Evolutionary conservation across 2,329 filamentous ascomycete genomes (phyloP).

Genomic region (Penicillium paneum): DNA sequence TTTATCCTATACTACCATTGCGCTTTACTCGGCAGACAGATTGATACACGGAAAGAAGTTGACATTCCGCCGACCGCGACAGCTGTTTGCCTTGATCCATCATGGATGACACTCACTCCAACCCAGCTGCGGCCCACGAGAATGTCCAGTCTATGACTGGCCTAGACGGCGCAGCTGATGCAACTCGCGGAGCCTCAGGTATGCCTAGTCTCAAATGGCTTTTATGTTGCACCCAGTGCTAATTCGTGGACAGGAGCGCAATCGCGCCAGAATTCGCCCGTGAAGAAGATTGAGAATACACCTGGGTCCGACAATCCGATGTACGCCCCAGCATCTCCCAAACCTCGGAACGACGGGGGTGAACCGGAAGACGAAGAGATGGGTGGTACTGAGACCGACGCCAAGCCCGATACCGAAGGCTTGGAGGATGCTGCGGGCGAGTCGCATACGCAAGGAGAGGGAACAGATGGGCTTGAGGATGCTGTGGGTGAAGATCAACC

Average conservation of each 20-base stretch:
- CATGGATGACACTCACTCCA: slow-evolving; percentile 39
- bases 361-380: slow-evolving; percentile 73
- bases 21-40: slow-evolving; percentile 11
- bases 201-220: slow-evolving; percentile 16
- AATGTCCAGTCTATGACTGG: slow-evolving; percentile 27
- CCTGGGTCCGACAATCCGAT: slow-evolving; percentile 61
- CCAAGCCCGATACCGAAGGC: slow-evolving; percentile 46
- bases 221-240: slow-evolving; percentile 18
- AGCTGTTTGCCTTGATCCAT: slow-evolving; percentile 27
- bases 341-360: slow-evolving; percentile 58
- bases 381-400: slow-evolving; percentile 58
- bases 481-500: slow-evolving; percentile 51
- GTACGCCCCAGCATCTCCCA: slow-evolving; percentile 65
- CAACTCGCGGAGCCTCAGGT: slow-evolving; percentile 33
- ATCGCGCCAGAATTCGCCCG: slow-evolving; percentile 32
- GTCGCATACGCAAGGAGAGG: slow-evolving; percentile 46
- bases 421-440: slow-evolving; percentile 48
- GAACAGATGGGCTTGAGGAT: slow-evolving; percentile 28
- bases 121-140: slow-evolving; percentile 28
- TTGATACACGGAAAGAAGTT: slow-evolving; percentile 30
- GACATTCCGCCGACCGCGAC: slow-evolving; percentile 31
- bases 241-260: slow-evolving; percentile 28
- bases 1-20: slow-evolving; percentile 8
- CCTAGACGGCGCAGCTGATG: slow-evolving; percentile 30
- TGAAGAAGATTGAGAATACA: slow-evolving; percentile 28